A percentile compares a stretch with the other conserved stretches of the same genome.
These are phyloP conservation scores for Ascocoryne sarcoides DNA, from an alignment of 2,329 filamentous ascomycete species.

Conservation along the genomic window DNA sequence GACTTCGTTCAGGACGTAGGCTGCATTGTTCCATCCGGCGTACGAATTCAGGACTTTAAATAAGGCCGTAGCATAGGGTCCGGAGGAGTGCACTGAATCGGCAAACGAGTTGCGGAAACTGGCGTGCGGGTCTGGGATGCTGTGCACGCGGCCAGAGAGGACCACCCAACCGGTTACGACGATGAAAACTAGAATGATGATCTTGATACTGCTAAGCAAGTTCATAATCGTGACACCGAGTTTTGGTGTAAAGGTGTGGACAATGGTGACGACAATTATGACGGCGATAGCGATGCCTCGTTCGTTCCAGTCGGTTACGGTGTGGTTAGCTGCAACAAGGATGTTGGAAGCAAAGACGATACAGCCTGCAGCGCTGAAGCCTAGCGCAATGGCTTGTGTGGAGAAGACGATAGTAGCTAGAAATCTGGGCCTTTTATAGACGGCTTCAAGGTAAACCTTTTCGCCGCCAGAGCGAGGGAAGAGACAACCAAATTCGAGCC, in stretches of 20 bases:
- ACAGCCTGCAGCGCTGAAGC: slow-evolving; percentile 43
- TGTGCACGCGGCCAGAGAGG: slow-evolving; percentile 29
- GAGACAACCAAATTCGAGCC: slow-evolving; percentile 36
- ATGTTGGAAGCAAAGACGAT: slow-evolving; percentile 50
- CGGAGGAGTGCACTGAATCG: slow-evolving; percentile 33
- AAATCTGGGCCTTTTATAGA: slow-evolving; percentile 40
- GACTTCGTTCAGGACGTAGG: slow-evolving; percentile 48
- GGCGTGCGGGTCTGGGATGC: slow-evolving; percentile 26
- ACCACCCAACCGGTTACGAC: slow-evolving; percentile 35
- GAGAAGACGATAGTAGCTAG: slow-evolving; percentile 44
- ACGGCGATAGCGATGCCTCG: slow-evolving; percentile 38
- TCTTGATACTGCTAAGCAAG: slow-evolving; percentile 37
- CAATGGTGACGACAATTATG: slow-evolving; percentile 37
- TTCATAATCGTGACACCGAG: slow-evolving; percentile 39
- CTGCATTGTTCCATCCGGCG: slow-evolving; percentile 44
- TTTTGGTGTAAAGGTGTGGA: slow-evolving; percentile 37
- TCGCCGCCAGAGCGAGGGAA: slow-evolving; percentile 40
- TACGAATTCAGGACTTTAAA: slow-evolving; percentile 48
- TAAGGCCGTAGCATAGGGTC: slow-evolving; percentile 38
- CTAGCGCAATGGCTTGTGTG: slow-evolving; percentile 38
- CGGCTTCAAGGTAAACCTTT: slow-evolving; percentile 44
- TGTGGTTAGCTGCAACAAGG: slow-evolving; percentile 39
- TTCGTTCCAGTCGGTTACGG: slow-evolving; percentile 38
- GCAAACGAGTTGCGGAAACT: slow-evolving; percentile 40
- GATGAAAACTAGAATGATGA: slow-evolving; percentile 38